Base-by-base conservation (phyloP, 2,329 filamentous ascomycete species). In the Tympanopsis confertula region DNA sequence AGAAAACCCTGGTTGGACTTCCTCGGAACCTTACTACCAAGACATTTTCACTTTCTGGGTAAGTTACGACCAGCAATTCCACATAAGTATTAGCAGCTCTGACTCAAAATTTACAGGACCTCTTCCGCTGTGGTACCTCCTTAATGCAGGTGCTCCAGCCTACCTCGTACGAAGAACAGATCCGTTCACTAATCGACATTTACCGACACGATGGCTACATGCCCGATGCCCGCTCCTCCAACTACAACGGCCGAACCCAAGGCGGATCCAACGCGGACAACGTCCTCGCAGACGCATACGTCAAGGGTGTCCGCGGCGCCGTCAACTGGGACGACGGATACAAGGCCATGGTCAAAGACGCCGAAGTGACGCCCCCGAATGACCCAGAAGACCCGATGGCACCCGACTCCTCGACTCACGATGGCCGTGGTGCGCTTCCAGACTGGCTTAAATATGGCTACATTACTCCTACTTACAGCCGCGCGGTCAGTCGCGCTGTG, bases 221-320 rank as follows among this genome's bases (percentile, higher is more conserved):
- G 49, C 77, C 78, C 1, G 78, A 82, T 46, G 78, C 66, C 0
- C 70, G 79, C 10, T 82, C 76, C 0, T 80, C 73, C 2, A 78
- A 82, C 53, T 80, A 64, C 58, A 85, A 82, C 43, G 81, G 81
- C 7, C 71, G 73, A 13, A 72, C 74, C 0, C 80, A 85, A 50
- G 80, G 78, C 10, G 81, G 81, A 5, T 79, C 71, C 12, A 84
- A 84, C 47, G 71, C 73, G 3, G 80, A 86, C 51, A 84, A 81
- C 40, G 69, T 86, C 3, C 68, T 86, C 13, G 80, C 80, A 2
- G 81, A 86, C 48, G 81, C 80, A 0, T 85, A 74, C 43, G 67
- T 82, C 20, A 85, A 85, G 51, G 77, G 78, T 0, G 68, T 84
- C 3, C 62, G 68, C 12, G 77, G 74, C 4, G 59, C 59, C 3